These are phyloP conservation scores for Fusarium sp. DNA, from an alignment of 2,329 filamentous ascomycete genomes.

Conservation along the genomic window DNA sequence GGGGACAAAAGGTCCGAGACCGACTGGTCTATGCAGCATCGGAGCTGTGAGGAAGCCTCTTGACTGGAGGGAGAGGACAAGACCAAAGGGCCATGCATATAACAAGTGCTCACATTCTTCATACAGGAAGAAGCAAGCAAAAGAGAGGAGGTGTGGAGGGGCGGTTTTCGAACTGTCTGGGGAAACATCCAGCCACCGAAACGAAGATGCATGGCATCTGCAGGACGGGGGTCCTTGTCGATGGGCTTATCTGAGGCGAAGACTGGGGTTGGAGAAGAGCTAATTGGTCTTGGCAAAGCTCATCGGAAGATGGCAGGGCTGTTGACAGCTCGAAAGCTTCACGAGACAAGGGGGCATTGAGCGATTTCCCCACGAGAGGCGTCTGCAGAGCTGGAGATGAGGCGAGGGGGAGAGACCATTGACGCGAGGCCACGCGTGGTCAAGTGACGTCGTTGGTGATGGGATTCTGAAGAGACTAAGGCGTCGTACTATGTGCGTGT, in stretches of 20 bases:
- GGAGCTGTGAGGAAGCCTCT: background rate
- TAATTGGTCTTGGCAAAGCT: conserved; percentile 4
- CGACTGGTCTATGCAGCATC: background rate
- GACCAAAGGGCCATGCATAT: background rate
- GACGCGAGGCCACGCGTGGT: conserved; percentile 6
- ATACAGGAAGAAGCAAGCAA: background rate
- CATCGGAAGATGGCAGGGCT: background rate
- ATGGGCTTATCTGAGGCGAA: background rate
- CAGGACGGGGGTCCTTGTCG: background rate
- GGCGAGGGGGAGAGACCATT: conserved; percentile 2
- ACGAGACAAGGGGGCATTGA: background rate
- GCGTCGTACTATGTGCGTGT: background rate
- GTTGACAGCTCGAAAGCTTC: background rate
- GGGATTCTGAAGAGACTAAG: background rate
- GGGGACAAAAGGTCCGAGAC: background rate
- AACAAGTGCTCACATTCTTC: background rate
- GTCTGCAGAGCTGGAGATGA: background rate
- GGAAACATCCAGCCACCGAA: conserved; percentile 9
- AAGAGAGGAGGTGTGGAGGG: conserved; percentile 3
- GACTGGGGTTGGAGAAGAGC: background rate
- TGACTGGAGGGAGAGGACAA: background rate
- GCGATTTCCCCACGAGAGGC: conserved; percentile 8
- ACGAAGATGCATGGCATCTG: conserved; percentile 7
- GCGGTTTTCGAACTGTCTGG: conserved; percentile 25
- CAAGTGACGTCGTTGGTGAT: conserved; percentile 11